These are phyloP conservation scores for Epichloe hybrida DNA, from an alignment of 2,329 filamentous ascomycete genomes.

Conservation along the genomic window DNA sequence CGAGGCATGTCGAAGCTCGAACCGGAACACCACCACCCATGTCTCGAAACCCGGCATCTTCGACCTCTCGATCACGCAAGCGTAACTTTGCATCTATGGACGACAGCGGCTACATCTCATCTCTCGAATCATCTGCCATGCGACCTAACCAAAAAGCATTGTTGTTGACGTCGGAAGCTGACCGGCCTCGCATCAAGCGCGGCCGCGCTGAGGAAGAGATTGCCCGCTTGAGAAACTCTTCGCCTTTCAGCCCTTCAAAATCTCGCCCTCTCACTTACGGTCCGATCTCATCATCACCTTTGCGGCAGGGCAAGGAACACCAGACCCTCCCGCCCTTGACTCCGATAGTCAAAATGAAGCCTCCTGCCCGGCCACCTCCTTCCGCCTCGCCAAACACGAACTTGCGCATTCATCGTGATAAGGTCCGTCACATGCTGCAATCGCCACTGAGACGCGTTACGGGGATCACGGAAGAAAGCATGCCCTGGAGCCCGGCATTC, in stretches of 20 bases:
- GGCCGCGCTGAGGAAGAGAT: slow-evolving; percentile 94
- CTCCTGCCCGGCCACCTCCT: slow-evolving; percentile 39
- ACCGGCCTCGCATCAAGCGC: slow-evolving; percentile 69
- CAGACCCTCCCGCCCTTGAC: slow-evolving; percentile 67
- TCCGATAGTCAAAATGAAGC: slow-evolving; percentile 69
- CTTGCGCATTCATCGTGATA: slow-evolving; percentile 73
- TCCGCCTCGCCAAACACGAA: slow-evolving; percentile 92
- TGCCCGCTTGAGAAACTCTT: slow-evolving; percentile 79
- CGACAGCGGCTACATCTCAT: slow-evolving; percentile 96
- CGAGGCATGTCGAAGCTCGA: slow-evolving; percentile 41
- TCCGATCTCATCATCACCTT: slow-evolving; percentile 53
- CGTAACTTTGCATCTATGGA: slow-evolving; percentile 68
- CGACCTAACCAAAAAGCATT: slow-evolving; percentile 52
- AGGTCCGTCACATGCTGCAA: slow-evolving; percentile 67
- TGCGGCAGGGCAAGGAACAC: slow-evolving; percentile 41
- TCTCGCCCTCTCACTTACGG: slow-evolving; percentile 39
- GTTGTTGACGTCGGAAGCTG: slow-evolving; percentile 64
- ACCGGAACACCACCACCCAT: slow-evolving; percentile 66
- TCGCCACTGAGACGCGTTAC: slow-evolving; percentile 49
- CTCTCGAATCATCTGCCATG: slow-evolving; percentile 78
- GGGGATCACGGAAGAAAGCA: slow-evolving; percentile 28
- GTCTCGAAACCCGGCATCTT: slow-evolving; percentile 45
- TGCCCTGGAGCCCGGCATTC: slow-evolving; percentile 56
- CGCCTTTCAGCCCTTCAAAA: slow-evolving; percentile 82
- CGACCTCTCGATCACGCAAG: slow-evolving; percentile 55